Percentiles rank a stretch among this genome's conserved stretches.
Evolutionary conservation across 179 eudicot genomes (phyloP).

Genomic region (Spergularia azorica): DNA sequence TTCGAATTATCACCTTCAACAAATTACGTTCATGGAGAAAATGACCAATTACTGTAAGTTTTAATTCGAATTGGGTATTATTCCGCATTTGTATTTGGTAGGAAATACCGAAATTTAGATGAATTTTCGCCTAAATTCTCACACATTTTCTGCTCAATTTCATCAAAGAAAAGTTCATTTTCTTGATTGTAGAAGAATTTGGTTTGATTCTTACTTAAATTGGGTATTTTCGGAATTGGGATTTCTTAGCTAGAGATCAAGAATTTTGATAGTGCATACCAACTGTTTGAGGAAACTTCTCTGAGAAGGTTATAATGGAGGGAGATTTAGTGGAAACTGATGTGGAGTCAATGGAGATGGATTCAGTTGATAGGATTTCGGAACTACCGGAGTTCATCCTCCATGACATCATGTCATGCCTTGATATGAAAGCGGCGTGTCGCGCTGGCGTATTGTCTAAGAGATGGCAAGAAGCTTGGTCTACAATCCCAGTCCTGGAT

Average conservation of each 20-base stretch:
- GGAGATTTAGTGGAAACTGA: background rate
- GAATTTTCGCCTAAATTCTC: no score
- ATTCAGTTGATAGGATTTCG: background rate
- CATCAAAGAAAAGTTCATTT: no score
- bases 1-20: no score
- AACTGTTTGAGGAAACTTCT: background rate
- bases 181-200: background rate
- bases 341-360: background rate
- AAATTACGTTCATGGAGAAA: no score
- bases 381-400: slow-evolving; percentile 8
- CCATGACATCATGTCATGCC: background rate
- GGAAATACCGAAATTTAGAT: no score
- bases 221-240: no score
- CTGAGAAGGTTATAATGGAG: background rate
- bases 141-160: no score
- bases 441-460: slow-evolving; percentile 6
- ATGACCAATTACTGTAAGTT: no score
- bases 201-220: no score
- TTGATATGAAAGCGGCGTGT: slow-evolving; percentile 1
- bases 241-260: no score
- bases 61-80: no score
- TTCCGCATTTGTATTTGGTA: no score
- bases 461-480: background rate
- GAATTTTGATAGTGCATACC: background rate
- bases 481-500: background rate